Evolutionary conservation across 208 protist species (phyloP), one percentile per base, ranked within the genome.

Genomic region (Zelonia costaricensis): DNA sequence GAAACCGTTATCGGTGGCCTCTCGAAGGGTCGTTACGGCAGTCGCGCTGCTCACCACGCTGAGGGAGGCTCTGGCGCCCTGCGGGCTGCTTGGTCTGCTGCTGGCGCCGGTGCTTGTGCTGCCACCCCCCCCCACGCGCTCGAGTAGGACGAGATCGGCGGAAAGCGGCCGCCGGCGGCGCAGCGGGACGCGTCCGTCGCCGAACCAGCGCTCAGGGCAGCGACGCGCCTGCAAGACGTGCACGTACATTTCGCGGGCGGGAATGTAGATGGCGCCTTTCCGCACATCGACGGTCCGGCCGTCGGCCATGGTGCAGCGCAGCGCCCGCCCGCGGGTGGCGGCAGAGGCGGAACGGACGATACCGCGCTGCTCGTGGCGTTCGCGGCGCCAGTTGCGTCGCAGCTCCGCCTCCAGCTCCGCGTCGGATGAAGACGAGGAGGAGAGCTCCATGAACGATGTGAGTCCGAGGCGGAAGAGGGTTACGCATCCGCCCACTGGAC

Each of bases 351-450:
- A 59, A 10, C 55, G 57, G 23, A 76, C 63, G 43, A 83, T 77
- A 23, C 69, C 65, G 20, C 71, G 43, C 40, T 86, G 65, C 27
- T 66, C 55, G 16, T 40, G 20, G 3, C 40, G 54, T 20, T 70
- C 44, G 13, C 52, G 62, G 13, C 61, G 74, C 3, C 52, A 59
- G 46, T 86, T 78, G 4, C 69, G 58, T 42, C 43, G 67, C 30
- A 91, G 72, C 47, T 77, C 74, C 7, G 55, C 72, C 55, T 70
- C 61, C 45, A 91, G 71, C 20, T 86, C 84, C n/a, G 78, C 72
- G 52, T 91, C 84, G 13, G 68, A 76, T 22, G 79, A 86, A 5
- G 82, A 86, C 18, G 83, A 84, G 8, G 83, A 86, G 7, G 79
- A 90, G 62, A 76, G 80, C 28, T 83, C 71, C 51, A 90, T 71